phyloP scores from a whole-genome alignment of 768 basidiomycete genomes.

The Boletus tomentosulus region DNA sequence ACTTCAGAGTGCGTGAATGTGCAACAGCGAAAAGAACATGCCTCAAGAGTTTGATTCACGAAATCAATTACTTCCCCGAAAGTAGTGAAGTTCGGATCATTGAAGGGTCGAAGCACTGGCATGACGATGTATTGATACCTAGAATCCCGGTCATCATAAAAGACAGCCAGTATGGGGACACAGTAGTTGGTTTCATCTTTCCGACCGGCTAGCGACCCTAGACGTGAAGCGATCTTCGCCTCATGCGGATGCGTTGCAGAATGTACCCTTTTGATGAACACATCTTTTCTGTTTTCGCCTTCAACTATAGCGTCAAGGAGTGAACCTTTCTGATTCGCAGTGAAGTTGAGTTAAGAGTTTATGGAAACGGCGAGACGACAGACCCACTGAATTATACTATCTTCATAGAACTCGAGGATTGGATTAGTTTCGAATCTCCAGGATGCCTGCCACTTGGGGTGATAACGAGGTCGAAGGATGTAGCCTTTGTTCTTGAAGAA shows the following conservation, averaged over 20 bases:
- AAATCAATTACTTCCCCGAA: slow-evolving; percentile 29
- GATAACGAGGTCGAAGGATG: slow-evolving; percentile 23
- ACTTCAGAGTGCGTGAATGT: neutral
- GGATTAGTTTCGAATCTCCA: slow-evolving; percentile 13
- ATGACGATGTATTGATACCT: slow-evolving; percentile 24
- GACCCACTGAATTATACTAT: slow-evolving; percentile 9
- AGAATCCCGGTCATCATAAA: slow-evolving; percentile 9
- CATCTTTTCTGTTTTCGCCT: neutral
- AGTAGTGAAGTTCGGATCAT: slow-evolving; percentile 20
- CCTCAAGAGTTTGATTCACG: slow-evolving; percentile 26
- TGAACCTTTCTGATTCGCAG: neutral
- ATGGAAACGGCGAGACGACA: neutral
- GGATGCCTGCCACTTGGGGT: slow-evolving; percentile 27
- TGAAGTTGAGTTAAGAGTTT: neutral
- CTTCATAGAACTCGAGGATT: neutral
- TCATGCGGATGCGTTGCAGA: neutral
- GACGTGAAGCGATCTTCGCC: neutral
- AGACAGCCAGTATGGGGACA: slow-evolving; percentile 17
- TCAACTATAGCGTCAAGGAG: slow-evolving; percentile 11
- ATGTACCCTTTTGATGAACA: slow-evolving; percentile 15
- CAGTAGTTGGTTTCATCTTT: slow-evolving; percentile 20
- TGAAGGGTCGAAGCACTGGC: slow-evolving; percentile 24
- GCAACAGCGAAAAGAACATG: neutral
- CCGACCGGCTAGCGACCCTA: neutral
- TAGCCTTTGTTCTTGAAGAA: slow-evolving; percentile 20